These are phyloP conservation scores for Pseudocercospora crystallina DNA, from an alignment of 2,329 filamentous ascomycete species.

Conservation along the genomic window DNA sequence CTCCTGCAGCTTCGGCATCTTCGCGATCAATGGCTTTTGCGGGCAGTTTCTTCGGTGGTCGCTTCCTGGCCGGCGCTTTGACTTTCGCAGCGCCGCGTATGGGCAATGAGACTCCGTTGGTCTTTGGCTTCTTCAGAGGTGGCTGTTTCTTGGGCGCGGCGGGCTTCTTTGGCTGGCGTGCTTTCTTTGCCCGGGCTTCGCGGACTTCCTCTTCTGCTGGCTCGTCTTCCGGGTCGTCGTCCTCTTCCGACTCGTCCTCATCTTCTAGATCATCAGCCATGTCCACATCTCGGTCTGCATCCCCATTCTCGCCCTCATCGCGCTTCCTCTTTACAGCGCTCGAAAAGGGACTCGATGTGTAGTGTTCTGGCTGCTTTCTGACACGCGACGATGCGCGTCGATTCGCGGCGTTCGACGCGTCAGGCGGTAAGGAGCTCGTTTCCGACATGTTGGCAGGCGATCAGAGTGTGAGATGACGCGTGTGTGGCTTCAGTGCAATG, in stretches of 20 bases:
- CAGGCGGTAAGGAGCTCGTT: constrained; percentile 22
- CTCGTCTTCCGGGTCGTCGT: constrained; percentile 39
- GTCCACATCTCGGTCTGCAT: constrained; percentile 36
- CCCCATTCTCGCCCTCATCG: constrained; percentile 35
- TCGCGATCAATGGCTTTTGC: constrained; percentile 53
- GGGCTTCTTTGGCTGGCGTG: constrained; percentile 28
- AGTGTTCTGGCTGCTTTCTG: constrained; percentile 35
- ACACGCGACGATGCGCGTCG: constrained; percentile 62
- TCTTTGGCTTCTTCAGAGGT: constrained; percentile 57
- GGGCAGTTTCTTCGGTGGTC: constrained; percentile 46
- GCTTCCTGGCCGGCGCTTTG: constrained; percentile 40
- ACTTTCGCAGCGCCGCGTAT: constrained; percentile 51
- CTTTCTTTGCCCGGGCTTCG: constrained; percentile 31
- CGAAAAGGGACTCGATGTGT: constrained; percentile 28
- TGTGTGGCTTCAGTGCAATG: too few relatives aligned
- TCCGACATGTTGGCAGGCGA: constrained; percentile 15
- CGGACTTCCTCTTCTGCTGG: constrained; percentile 53
- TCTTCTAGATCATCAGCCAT: constrained; percentile 37
- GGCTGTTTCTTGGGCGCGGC: constrained; percentile 35
- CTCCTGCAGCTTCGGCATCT: constrained; percentile 53
- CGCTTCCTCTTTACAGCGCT: constrained; percentile 51
- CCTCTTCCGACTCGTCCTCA: constrained; percentile 30
- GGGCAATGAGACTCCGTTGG: constrained; percentile 55
- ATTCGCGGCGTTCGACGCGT: constrained; percentile 50
- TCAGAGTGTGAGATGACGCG: too few relatives aligned